Base-by-base conservation (phyloP, 106 monocot genomes). In the Allium fistulosum region DNA sequence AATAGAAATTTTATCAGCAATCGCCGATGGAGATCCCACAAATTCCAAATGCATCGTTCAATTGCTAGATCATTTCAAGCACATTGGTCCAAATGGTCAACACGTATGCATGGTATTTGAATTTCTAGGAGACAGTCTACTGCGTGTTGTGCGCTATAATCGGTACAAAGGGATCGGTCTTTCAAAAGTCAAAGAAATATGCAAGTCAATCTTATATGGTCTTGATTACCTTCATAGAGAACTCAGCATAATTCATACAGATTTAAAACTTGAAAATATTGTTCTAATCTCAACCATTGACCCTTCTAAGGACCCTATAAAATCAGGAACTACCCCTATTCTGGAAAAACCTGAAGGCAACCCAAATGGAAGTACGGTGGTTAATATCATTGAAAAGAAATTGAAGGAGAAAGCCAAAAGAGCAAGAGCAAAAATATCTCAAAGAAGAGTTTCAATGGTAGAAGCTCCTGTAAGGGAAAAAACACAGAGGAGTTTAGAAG, bases 221-320 rank as follows among this genome's bases (percentile, higher is more conserved):
- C 88, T 97, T 61, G 84, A 97, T 77, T 89, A 92, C 78, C 69
- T 97, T 68, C 96, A 97, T 68, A 78, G 79, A 28, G 80, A 89
- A 59, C 73, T 89, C 47, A 84, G 92, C 48, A 82, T 97, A 27
- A 87, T 97, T 61, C 97, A 97, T 77, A 71, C 89, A 2, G 97
- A 97, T 75, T 70, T 97, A 58, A 97, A 97, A 66, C 96, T 82
- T 3, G 96, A 97, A 74, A 97, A 97, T 82, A 74, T 92, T 60
- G 88, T 97, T 71, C 88, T 97, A 49, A 51, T 86, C 59, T 89
- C 92, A 26, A 82, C 92, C 8, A 89, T 97, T 52, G 75, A 97
- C 76, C 89, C 97, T 71, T 49, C 92, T 12, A 97, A 97, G 53
- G 97, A 97, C 59, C 97, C 97, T 6, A 37, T 80, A 57, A 69